A percentile compares a stretch with the other conserved stretches of the same genome.
These are phyloP conservation scores for Fusarium liriodendri DNA, from an alignment of 2,329 filamentous ascomycete genomes.

Conservation along the genomic window DNA sequence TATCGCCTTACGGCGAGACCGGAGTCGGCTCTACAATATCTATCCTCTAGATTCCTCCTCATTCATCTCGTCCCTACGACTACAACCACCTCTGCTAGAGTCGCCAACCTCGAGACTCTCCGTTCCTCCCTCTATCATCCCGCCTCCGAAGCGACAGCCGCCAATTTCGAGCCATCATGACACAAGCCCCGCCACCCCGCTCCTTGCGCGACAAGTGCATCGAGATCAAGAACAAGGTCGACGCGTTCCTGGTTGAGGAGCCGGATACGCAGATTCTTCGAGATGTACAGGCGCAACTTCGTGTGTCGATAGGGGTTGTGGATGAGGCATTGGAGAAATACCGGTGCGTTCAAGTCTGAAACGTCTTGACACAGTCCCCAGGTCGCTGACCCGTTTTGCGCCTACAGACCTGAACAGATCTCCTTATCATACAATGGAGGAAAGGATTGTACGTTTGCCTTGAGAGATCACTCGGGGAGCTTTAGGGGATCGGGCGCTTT, in stretches of 20 bases:
- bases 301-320: conserved; percentile 78
- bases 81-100: not conserved
- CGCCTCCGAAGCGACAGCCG: not conserved
- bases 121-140: not conserved
- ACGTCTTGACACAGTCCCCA: not conserved
- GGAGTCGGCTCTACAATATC: conserved; percentile 24
- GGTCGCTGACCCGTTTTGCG: conserved; percentile 16
- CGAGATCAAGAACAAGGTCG: conserved; percentile 69
- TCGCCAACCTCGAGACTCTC: not conserved
- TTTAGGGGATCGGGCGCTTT: not conserved
- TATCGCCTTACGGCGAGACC: conserved; percentile 31
- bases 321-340: conserved; percentile 81
- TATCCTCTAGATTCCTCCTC: conserved; percentile 2
- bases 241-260: conserved; percentile 72
- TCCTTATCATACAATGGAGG: conserved; percentile 97
- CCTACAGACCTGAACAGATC: conserved; percentile 75
- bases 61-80: not conserved
- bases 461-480: not conserved
- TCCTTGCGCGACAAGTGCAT: conserved; percentile 57
- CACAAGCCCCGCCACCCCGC: conserved; percentile 37
- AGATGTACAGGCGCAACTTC: conserved; percentile 79
- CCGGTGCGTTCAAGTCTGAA: conserved; percentile 59
- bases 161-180: conserved; percentile 25
- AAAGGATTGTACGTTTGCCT: conserved; percentile 74
- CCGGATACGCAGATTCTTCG: conserved; percentile 67